Percentiles rank a stretch among this genome's conserved stretches.
phyloP scores from a whole-genome alignment of 495 filamentous ascomycete species.

The Neurospora cerealis region DNA sequence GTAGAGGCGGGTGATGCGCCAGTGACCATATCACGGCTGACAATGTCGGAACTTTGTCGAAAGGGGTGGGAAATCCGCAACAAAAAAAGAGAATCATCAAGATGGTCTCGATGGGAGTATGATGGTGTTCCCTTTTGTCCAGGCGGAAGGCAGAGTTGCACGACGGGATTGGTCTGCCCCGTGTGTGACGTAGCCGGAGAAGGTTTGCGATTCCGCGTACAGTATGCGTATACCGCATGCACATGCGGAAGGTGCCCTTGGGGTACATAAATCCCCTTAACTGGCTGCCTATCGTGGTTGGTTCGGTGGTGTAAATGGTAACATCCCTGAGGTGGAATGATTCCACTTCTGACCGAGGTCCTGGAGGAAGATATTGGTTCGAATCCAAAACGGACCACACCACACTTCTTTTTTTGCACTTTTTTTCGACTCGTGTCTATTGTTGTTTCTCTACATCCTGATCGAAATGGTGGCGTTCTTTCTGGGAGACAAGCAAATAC shows the following conservation, averaged over 20 bases:
- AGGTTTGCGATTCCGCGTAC: background rate
- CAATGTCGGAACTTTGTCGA: background rate
- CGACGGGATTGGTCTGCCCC: background rate
- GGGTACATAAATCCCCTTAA: background rate
- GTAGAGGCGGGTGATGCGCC: background rate
- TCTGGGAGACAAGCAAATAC: background rate
- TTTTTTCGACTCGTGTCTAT: background rate
- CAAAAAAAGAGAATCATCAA: background rate
- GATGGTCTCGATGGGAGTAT: background rate
- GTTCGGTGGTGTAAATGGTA: background rate
- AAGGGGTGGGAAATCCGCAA: background rate
- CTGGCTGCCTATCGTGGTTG: background rate
- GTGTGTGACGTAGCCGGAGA: background rate
- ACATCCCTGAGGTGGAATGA: background rate
- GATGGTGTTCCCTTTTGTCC: background rate
- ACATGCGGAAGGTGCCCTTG: background rate
- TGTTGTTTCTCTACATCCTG: accelerated
- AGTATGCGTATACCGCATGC: background rate
- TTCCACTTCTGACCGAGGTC: background rate
- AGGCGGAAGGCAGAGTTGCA: background rate
- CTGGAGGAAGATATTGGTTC: background rate
- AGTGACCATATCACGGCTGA: background rate
- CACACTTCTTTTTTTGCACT: background rate
- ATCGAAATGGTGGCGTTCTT: background rate
- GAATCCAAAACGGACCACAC: background rate